Evolutionary conservation across 371 early-diverging fungal species (phyloP), one percentile per base, ranked within the genome.

Genomic region (Choanephora cucurbitarum): DNA sequence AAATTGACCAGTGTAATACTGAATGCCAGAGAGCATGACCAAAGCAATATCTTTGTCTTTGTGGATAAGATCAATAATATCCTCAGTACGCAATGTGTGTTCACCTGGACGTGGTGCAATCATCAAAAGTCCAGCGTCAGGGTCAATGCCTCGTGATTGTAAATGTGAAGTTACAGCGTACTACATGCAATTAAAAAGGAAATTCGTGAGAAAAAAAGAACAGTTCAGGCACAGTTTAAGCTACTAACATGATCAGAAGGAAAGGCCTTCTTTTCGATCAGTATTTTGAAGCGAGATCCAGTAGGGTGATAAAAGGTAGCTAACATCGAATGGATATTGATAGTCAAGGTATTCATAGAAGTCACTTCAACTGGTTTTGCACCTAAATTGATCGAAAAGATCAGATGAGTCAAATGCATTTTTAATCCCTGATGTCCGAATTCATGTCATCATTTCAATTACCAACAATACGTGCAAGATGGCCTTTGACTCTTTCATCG

Each of bases 1-100:
- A 44, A 76, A 85, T 73, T 97, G 98, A 1, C 97, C 98, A 2
- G 97, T 95, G 72, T 95, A 96, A 67, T 92, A 98, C 67, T 98
- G 96, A 32, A 98, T 74, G 15, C 96, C 97, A 39, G 90, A 84
- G 44, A 97, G 85, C 68, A 95, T 69, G 1, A 98, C 90, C 14
- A 97, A 75, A 6, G 98, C 95, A 57, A 93, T 89, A 13, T 67
- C 58, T 46, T 87, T 81, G 10, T 95, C 93, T 42, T 83, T 68
- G 48, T 82, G 80, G 47, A 98, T 93, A 1, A 72, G 59, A 0
- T 80, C 72, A 43, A 95, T 62, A 51, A 98, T 93, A 66, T 96
- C 96, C 52, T 92, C 86, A 0, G 87, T 88, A 21, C 87, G 79
- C 48, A 95, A 66, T 1, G 72, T 75, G 23, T 55, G 53, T 55